Evolutionary conservation across 2,329 filamentous ascomycete genomes (phyloP), one percentile per base, ranked within the genome.

Genomic region (Penicillium sp.): DNA sequence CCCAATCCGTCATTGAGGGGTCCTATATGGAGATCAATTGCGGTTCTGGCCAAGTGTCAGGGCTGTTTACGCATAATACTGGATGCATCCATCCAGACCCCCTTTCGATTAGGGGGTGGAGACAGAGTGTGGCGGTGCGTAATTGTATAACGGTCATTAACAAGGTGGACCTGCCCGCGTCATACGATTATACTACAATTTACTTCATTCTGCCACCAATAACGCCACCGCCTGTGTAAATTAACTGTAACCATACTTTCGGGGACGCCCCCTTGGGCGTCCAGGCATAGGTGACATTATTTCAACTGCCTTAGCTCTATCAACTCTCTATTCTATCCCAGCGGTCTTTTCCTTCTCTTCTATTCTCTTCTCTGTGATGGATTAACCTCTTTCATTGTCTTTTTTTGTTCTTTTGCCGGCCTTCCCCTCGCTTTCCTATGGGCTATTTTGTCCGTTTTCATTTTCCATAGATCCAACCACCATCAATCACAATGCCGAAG

Each of bases 401-500:
- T 22, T 22, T 28, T 44, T 51, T 22, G 41, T 50, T 43, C 16
- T 50, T 55, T 55, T 55, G 47, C 47, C 41, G 53, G 58, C 55
- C 45, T 50, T 64, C 46, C 42, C 59, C 58, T 60, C 30, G 25
- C 48, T 37, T 49, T 41, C 30, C 8, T 30, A 50, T 35, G 17
- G 37, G 37, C 45, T 48, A 42, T 40, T 31, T 50, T 52, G 36
- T 22, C 30, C 22, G 14, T 46, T 46, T 45, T 33, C 46, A 35
- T 50, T 50, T 52, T 45, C 50, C 42, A 47, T 60, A 55, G 28
- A 59, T 50, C 42, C n/a, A 25, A 42, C 48, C 44, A 57, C 75
- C 73, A 56, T 57, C 48, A 17, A 33, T 50, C 64, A 78, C 68
- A 61, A 90, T 90, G 88, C 82, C 87, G 67, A 85, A 84, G 71